Evolutionary conservation across 495 filamentous ascomycete genomes (phyloP), one percentile per base, ranked within the genome.

Genomic region (Penicillium riverlandense): DNA sequence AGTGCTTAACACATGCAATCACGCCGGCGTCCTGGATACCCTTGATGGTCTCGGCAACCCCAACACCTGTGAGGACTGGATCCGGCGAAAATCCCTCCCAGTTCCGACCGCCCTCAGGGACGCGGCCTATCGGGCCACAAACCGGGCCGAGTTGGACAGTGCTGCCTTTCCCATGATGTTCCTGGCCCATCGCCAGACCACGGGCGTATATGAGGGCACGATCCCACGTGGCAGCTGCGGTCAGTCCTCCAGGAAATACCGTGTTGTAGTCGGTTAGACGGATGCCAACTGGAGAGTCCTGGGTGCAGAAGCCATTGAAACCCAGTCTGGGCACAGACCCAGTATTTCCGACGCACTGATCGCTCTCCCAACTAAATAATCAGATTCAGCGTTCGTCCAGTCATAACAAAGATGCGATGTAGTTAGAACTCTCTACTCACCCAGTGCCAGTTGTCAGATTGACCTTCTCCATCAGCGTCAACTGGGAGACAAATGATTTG

Each of bases 401-500:
- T 22, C 22, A 22, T 22, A 22, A 22, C 22, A 22, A 22, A 22
- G 15, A 16, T 22, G n/a, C n/a, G 22, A 22, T 22, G 22, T 2
- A 22, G 22, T 6, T 22, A 22, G 4, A 22, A 22, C 22, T 22
- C 22, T 6, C 22, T 22, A 22, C 22, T 22, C 22, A 22, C 22
- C 22, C 22, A 22, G 83, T 73, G 61, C 90, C 90, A 10, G 88
- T 95, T 1, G 90, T 95, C 47, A 96, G 54, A 55, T 96, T 96
- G 58, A 95, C 85, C 72, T 96, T 96, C 71, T 96, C 90, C 9
- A 83, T 65, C 45, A 96, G 65, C 0, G 89, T 96, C 60, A 96
- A 67, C 63, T 88, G 79, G 7, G 81, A 83, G 33, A 96, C 90
- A 48, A 95, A 91, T 0, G 69, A 74, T 47, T 77, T 77, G 6